Conservation (phyloP, 108 stramenopile species). For the Cyclotella atomus region DNA sequence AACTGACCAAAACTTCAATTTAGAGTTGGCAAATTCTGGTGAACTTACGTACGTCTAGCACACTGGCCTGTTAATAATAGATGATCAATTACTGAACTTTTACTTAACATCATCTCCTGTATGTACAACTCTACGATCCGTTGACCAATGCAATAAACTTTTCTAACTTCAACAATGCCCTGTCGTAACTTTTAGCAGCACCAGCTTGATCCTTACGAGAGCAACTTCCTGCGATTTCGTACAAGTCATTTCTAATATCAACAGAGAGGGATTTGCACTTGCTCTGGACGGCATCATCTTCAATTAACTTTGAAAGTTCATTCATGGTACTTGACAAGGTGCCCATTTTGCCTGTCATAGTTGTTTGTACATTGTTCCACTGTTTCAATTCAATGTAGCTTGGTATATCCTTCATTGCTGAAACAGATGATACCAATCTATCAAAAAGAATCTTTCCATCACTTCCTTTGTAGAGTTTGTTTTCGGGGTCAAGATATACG, state of each 20-base stretch:
- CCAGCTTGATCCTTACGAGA: constrained; percentile 48
- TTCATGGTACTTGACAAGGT: constrained; percentile 53
- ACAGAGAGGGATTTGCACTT: constrained; percentile 36
- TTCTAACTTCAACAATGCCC: constrained; percentile 59
- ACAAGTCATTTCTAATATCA: constrained; percentile 61
- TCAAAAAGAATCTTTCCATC: constrained; percentile 53
- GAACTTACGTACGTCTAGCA: neutral
- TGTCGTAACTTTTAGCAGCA: constrained; percentile 50
- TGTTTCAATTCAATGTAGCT: constrained; percentile 59
- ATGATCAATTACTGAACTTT: too few relatives aligned
- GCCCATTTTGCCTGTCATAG: constrained; percentile 70
- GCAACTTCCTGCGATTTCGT: constrained; percentile 56
- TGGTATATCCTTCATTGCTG: constrained; percentile 58
- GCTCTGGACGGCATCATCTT: constrained; percentile 22
- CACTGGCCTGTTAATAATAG: neutral
- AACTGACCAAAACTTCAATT: neutral
- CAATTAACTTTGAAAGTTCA: constrained; percentile 43
- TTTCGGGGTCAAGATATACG: constrained; percentile 69
- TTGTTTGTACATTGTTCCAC: constrained; percentile 68
- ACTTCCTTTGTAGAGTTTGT: constrained; percentile 65
- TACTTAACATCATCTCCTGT: too few relatives aligned
- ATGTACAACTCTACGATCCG: neutral
- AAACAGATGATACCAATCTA: constrained; percentile 44
- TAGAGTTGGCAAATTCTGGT: neutral
- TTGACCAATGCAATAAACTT: constrained; percentile 54